phyloP scores from a whole-genome alignment of 2,329 filamentous ascomycete genomes.

The Beauveria australis region DNA sequence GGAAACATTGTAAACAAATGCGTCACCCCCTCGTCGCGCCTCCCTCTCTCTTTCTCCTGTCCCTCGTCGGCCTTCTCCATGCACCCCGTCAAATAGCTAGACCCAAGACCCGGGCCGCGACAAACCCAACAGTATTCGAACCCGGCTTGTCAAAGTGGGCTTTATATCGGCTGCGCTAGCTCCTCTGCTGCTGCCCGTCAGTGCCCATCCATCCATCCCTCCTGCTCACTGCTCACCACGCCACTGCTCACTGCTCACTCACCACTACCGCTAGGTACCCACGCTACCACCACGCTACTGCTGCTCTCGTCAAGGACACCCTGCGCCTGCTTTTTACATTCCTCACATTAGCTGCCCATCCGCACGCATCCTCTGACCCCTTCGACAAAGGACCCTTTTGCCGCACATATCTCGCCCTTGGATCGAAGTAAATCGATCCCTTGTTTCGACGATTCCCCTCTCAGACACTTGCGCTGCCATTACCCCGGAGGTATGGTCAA shows the following conservation, averaged over 20 bases:
- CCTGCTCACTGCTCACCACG: not conserved
- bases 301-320: not conserved
- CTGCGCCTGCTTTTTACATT: conserved; percentile 3
- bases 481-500: conserved; percentile 7
- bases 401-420: not conserved
- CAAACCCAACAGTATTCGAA: conserved; percentile 6
- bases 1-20: conserved; percentile 31
- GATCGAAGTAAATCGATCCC: not conserved
- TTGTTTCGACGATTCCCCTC: not conserved
- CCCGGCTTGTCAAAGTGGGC: not conserved
- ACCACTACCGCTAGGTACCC: not conserved
- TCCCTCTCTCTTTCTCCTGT: not conserved
- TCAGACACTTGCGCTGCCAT: conserved; percentile 3
- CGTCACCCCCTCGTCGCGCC: conserved; percentile 20
- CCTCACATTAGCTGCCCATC: not conserved
- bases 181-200: not conserved
- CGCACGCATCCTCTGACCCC: not conserved
- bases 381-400: too few species aligned
- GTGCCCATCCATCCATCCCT: not conserved
- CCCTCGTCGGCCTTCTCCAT: conserved; percentile 11
- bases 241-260: not conserved
- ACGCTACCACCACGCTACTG: not conserved
- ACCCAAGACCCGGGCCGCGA: not conserved
- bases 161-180: conserved; percentile 3
- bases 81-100: conserved; percentile 6